Evolutionary conservation across 768 basidiomycete species (phyloP).

Genomic region (Dioszegia crocea): DNA sequence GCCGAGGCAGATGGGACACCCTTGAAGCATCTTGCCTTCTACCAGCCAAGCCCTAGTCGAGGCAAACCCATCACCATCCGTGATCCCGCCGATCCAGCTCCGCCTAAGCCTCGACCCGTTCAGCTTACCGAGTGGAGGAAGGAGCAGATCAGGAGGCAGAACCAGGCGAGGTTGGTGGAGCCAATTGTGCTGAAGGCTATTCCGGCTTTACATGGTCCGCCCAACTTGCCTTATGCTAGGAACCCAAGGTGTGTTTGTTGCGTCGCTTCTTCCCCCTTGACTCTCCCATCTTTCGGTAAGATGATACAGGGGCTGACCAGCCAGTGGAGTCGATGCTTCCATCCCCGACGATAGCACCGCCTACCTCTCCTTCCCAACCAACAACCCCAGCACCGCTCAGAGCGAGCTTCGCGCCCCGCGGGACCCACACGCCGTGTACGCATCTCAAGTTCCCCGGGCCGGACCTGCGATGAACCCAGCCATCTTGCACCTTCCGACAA

Average conservation of each 20-base stretch:
- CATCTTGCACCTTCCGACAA: slow-evolving; percentile 12
- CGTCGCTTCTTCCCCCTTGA: background rate
- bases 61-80: background rate
- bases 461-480: background rate
- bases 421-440: too few species aligned
- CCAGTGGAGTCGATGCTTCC: slow-evolving; percentile 37
- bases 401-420: too few species aligned
- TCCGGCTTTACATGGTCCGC: slow-evolving; percentile 32
- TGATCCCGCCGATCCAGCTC: background rate
- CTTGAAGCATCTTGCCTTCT: background rate
- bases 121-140: slow-evolving; percentile 23
- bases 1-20: background rate
- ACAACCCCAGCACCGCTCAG: slow-evolving; percentile 11
- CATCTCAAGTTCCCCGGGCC: background rate
- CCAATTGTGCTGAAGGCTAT: slow-evolving; percentile 18
- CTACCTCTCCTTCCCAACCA: background rate
- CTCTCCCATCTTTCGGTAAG: background rate
- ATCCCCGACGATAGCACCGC: slow-evolving; percentile 23
- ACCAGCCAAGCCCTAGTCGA: background rate
- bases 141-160: slow-evolving; percentile 27
- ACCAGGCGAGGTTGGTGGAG: slow-evolving; percentile 13
- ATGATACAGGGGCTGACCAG: slow-evolving; percentile 6
- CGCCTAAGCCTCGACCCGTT: background rate
- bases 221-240: slow-evolving; percentile 39
- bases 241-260: slow-evolving; percentile 38